These are phyloP conservation scores for Pythium guiyangense DNA, from an alignment of 352 stramenopile species.

Conservation along the genomic window DNA sequence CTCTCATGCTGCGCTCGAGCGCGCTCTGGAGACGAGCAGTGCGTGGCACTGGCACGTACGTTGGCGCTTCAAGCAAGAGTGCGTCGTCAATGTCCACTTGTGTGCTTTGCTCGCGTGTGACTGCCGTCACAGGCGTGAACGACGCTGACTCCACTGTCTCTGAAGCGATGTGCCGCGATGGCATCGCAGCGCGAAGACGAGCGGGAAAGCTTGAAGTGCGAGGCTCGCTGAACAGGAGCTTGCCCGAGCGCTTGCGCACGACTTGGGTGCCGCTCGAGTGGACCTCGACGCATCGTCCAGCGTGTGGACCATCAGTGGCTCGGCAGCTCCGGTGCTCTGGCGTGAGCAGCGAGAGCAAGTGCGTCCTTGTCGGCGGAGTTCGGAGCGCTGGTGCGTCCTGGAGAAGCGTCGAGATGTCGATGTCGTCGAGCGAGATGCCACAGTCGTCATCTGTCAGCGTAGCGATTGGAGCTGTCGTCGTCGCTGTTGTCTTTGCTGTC, in stretches of 20 bases:
- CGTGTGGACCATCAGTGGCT: background rate
- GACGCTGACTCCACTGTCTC: no score
- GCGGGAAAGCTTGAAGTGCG: conserved; percentile 17
- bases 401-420: conserved; percentile 25
- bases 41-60: background rate
- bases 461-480: background rate
- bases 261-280: background rate
- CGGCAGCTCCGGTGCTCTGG: conserved; percentile 20
- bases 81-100: conserved; percentile 19
- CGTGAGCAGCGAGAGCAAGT: conserved; percentile 33
- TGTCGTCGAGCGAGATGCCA: conserved; percentile 11
- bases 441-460: no score
- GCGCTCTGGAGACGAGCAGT: conserved; percentile 21
- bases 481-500: background rate
- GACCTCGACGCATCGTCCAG: conserved; percentile 5
- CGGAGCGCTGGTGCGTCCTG: conserved; percentile 10
- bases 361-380: conserved; percentile 5
- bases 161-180: conserved; percentile 10
- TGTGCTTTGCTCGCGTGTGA: conserved; percentile 24
- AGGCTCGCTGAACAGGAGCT: conserved; percentile 22
- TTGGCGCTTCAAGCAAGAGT: no score
- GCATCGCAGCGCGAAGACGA: conserved; percentile 23
- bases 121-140: conserved; percentile 22
- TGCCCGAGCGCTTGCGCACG: conserved; percentile 14
- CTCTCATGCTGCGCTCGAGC: conserved; percentile 29